Percentiles rank a stretch among this genome's conserved stretches.
phyloP scores from a whole-genome alignment of 352 stramenopile genomes.

The Pythium rhizo-oryzae region DNA sequence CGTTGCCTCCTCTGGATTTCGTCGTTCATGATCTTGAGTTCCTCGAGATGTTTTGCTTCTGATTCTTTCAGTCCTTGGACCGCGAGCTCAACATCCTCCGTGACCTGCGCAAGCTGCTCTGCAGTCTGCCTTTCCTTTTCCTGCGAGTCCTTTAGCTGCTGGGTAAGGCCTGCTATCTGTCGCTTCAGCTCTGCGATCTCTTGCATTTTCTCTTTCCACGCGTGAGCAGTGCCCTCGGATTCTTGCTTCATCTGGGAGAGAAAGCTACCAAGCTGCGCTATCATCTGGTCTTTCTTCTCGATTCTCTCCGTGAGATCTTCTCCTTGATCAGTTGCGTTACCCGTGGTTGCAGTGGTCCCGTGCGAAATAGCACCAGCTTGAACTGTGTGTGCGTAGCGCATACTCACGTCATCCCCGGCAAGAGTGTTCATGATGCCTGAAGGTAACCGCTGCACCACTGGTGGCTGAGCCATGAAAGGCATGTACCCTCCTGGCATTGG shows the following conservation, averaged over 20 bases:
- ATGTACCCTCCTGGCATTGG: slow-evolving; percentile 8
- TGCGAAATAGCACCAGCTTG: neutral
- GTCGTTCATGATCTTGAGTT: slow-evolving; percentile 63
- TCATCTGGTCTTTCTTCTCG: slow-evolving; percentile 70
- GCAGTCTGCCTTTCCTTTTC: slow-evolving; percentile 39
- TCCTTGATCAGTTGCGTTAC: neutral
- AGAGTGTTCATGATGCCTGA: neutral
- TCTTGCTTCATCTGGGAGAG: slow-evolving; percentile 77
- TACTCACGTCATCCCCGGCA: neutral
- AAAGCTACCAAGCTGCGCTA: slow-evolving; percentile 69
- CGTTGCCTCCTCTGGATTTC: slow-evolving; percentile 50
- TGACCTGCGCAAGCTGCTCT: slow-evolving; percentile 38
- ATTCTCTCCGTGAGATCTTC: slow-evolving; percentile 34
- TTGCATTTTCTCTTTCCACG: slow-evolving; percentile 65
- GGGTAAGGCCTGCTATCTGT: slow-evolving; percentile 36
- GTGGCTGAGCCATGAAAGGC: slow-evolving; percentile 3
- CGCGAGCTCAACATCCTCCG: slow-evolving; percentile 39
- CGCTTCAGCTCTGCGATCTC: slow-evolving; percentile 54
- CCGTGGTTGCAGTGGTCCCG: neutral
- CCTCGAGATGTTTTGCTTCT: slow-evolving; percentile 44
- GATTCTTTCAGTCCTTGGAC: slow-evolving; percentile 37
- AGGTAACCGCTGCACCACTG: slow-evolving; percentile 13
- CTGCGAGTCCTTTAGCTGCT: slow-evolving; percentile 42
- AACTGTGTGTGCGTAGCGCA: neutral
- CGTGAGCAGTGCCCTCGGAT: slow-evolving; percentile 53